Conservation (phyloP, 495 filamentous ascomycete species). For the Xylaria curta region DNA sequence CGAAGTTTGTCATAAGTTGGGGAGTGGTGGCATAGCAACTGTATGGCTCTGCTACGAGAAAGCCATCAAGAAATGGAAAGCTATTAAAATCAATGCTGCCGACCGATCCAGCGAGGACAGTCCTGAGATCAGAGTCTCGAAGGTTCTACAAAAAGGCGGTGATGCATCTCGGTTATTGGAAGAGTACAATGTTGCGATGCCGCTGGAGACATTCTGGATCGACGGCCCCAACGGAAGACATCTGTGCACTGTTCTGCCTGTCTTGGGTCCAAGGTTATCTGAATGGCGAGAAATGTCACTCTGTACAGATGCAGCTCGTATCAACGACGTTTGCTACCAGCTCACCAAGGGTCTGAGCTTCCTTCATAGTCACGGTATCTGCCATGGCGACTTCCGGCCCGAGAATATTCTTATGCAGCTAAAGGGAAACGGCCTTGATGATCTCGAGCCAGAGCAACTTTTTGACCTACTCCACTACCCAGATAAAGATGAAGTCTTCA, state of each 20-base stretch:
- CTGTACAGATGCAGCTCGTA: constrained; percentile 12
- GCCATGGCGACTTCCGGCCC: constrained; percentile 38
- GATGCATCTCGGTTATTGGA: neutral
- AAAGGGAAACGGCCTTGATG: constrained; percentile 28
- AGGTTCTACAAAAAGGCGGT: neutral
- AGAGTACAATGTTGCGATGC: constrained; percentile 3
- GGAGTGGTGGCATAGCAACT: constrained; percentile 20
- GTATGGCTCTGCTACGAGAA: constrained; percentile 28
- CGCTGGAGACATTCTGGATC: constrained; percentile 16
- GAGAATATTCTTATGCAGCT: constrained; percentile 35
- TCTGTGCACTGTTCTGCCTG: constrained; percentile 28
- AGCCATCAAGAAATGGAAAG: constrained; percentile 15
- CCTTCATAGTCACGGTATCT: constrained; percentile 28
- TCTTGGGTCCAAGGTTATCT: constrained; percentile 25
- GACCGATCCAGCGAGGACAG: neutral
- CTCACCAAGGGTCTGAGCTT: constrained; percentile 28
- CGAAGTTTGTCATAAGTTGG: constrained; percentile 21
- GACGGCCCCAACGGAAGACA: constrained; percentile 24
- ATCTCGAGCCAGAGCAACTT: constrained; percentile 27
- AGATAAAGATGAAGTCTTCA: neutral
- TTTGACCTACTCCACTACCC: constrained; percentile 13
- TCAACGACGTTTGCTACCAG: constrained; percentile 39
- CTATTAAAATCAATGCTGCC: constrained; percentile 22
- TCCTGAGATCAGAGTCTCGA: constrained; percentile 1
- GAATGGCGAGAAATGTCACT: neutral